Base-by-base conservation (phyloP, 208 protist species). In the Strigomonas galati region DNA sequence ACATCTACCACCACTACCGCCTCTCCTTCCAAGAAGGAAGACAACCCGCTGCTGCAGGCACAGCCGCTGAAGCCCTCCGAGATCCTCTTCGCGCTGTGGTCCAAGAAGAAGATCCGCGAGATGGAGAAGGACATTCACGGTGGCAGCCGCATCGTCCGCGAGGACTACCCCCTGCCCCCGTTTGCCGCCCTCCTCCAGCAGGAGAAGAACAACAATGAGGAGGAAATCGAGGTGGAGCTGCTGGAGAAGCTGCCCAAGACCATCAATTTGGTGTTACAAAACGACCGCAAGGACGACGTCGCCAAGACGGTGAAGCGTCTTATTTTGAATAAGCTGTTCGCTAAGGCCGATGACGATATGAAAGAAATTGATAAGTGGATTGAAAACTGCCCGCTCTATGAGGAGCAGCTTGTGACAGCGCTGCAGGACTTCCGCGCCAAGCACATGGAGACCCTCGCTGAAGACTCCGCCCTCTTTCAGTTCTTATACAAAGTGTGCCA, bases 261-360 rank as follows among this genome's bases (percentile, higher is more conserved):
- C 17, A 74, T 95, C 3, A 92, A 93, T 65, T 58, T 95, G 7
- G 78, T 93, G n/a, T 87, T 95, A 82, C 80, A 95, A 72, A 95
- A 95, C 63, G 89, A 95, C 67, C 76, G 77, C 23, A 82, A 92
- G 51, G 89, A 95, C 74, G 59, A 84, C 59, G 75, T 92, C 19
- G 66, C 2, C 1, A 53, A 62, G 10, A 85, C 82, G 24, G 81
- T 74, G 44, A 69, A 68, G 19, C 59, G 65, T 17, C 67, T 94
- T 7, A 51, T 92, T 35, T 67, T 92, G n/a, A 87, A 79, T 44
- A 74, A 78, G n/a, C 49, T 93, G 15, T 95, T 95, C 65, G 84
- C 89, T 23, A 84, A 82, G 43, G 55, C 26, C 19, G 64, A 68
- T 59, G 31, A 28, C 15, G 69, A 79, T 5, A 62, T 88, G 53